Conservation (phyloP, 371 early-diverging fungal genomes). For the Rhizopus sp. region DNA sequence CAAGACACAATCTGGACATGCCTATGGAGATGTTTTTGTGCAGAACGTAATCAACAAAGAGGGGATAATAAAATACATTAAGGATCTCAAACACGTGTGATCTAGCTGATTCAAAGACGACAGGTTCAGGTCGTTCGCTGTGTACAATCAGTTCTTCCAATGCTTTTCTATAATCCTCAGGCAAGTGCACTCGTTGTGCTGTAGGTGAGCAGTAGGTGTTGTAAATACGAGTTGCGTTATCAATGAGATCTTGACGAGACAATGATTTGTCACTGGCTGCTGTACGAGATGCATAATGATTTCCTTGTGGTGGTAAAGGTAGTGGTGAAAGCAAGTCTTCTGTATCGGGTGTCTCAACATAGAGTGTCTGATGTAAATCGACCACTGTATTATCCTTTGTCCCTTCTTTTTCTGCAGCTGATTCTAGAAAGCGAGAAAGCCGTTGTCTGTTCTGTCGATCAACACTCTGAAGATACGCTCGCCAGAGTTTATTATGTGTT, state of each 20-base stretch:
- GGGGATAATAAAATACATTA: conserved; percentile 51
- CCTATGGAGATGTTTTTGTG: conserved; percentile 33
- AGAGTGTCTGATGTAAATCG: conserved; percentile 2
- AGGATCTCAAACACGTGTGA: conserved; percentile 49
- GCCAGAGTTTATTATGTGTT: conserved; percentile 52
- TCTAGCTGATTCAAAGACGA: conserved; percentile 50
- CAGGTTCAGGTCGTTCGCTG: conserved; percentile 46
- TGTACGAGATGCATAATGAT: conserved; percentile 37
- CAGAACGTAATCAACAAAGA: conserved; percentile 45
- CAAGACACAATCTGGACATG: conserved; percentile 25
- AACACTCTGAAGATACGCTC: conserved; percentile 34
- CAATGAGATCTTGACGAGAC: conserved; percentile 39
- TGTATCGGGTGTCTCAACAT: conserved; percentile 34
- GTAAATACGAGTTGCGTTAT: conserved; percentile 50
- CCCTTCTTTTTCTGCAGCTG: conserved; percentile 25
- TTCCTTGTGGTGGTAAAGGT: conserved; percentile 15
- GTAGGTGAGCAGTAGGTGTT: conserved; percentile 41
- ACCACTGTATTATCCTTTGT: conserved; percentile 10
- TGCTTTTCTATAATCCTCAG: conserved; percentile 47
- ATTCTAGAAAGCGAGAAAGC: conserved; percentile 34
- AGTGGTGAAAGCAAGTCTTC: conserved; percentile 26
- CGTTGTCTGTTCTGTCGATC: conserved; percentile 40
- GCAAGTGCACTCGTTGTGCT: conserved; percentile 44
- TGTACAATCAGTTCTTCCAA: conserved; percentile 43
- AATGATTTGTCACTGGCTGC: conserved; percentile 22